A percentile compares a stretch with the other conserved stretches of the same genome.
phyloP scores from a whole-genome alignment of 257 asterid species.

The Solanum verrucosum region DNA sequence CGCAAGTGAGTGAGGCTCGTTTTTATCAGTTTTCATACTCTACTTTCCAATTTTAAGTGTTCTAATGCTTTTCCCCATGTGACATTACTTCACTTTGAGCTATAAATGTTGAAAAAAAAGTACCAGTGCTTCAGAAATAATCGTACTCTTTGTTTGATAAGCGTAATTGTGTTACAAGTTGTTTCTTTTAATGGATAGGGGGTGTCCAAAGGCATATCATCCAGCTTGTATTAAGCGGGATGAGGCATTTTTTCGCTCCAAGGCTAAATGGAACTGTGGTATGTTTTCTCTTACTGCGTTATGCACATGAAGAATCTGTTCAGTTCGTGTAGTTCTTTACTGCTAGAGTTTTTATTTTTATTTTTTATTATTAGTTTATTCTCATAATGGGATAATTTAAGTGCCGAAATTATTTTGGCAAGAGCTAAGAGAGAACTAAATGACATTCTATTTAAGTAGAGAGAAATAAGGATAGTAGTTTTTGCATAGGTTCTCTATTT shows the following conservation, averaged over 20 bases:
- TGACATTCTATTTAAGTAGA: background rate
- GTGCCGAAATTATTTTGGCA: background rate
- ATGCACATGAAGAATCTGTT: background rate
- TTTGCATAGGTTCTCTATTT: background rate
- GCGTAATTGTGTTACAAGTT: background rate
- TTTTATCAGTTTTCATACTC: background rate
- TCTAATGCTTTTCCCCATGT: background rate
- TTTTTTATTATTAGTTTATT: background rate
- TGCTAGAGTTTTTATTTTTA: background rate
- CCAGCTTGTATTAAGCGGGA: slow-evolving; percentile 91
- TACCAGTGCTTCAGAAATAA: background rate
- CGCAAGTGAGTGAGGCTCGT: slow-evolving; percentile 56
- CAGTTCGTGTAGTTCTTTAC: background rate
- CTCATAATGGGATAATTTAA: background rate
- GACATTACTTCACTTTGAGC: background rate
- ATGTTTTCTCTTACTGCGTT: background rate
- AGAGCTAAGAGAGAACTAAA: background rate
- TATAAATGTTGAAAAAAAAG: background rate
- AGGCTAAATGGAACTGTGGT: slow-evolving; percentile 85
- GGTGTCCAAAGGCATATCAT: slow-evolving; percentile 97
- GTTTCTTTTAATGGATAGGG: slow-evolving; percentile 45
- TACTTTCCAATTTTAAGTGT: background rate
- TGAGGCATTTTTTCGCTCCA: slow-evolving; percentile 70
- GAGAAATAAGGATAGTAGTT: background rate
- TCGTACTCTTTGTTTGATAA: background rate